A percentile compares a stretch with the other conserved stretches of the same genome.
Conservation (phyloP, 768 basidiomycete species). For the Omphalotus guepiniiformis region DNA sequence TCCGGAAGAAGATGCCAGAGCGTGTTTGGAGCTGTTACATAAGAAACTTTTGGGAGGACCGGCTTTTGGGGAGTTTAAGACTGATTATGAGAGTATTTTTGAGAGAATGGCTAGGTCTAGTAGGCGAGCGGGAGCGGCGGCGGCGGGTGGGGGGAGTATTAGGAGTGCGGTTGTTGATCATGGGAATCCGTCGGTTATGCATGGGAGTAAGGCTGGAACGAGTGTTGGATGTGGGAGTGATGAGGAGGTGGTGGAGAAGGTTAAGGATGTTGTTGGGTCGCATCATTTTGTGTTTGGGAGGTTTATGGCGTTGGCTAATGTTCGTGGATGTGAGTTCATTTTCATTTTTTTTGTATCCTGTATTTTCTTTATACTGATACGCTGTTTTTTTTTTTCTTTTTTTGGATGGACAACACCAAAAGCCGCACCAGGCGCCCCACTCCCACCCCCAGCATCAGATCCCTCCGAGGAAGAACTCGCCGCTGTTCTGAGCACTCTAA, state of each 20-base stretch:
- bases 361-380: neutral
- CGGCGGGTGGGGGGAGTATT: constrained; percentile 30
- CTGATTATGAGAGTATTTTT: constrained; percentile 84
- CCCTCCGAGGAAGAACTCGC: constrained; percentile 32
- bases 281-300: constrained; percentile 86
- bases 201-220: constrained; percentile 79
- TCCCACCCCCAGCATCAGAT: constrained; percentile 22
- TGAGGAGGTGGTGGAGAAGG: constrained; percentile 69
- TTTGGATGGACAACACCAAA: constrained; percentile 52
- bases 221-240: constrained; percentile 73
- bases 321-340: constrained; percentile 66
- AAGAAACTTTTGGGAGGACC: constrained; percentile 75
- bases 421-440: constrained; percentile 32
- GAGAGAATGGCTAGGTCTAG: constrained; percentile 69
- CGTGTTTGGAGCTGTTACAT: constrained; percentile 79
- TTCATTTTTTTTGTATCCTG: neutral
- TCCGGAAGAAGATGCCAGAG: constrained; percentile 90
- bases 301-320: constrained; percentile 77
- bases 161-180: constrained; percentile 77
- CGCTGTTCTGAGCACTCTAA: constrained; percentile 43
- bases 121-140: constrained; percentile 29
- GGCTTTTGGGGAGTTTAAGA: constrained; percentile 84
- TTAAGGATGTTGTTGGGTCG: constrained; percentile 51
- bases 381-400: neutral
- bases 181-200: constrained; percentile 80